Evolutionary conservation across 83 land plant genomes (phyloP).

Genomic region (Isoetes engelmannii): DNA sequence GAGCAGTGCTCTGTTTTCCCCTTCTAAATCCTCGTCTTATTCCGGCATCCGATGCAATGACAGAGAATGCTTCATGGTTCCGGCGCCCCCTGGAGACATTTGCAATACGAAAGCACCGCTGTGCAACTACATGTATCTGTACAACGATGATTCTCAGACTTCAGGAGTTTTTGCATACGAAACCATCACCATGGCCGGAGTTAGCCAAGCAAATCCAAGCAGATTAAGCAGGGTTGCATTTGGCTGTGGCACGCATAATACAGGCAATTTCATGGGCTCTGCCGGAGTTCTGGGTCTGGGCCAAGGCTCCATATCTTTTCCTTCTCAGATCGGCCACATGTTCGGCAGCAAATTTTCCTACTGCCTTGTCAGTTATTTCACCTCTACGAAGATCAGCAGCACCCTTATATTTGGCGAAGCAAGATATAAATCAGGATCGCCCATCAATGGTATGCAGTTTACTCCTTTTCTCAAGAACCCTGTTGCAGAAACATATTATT

Average conservation of each 20-base stretch:
- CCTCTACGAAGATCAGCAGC: constrained; percentile 37
- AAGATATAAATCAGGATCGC: neutral
- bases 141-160: constrained; percentile 43
- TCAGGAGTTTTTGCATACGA: constrained; percentile 48
- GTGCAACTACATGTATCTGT: constrained; percentile 41
- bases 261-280: constrained; percentile 32
- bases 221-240: constrained; percentile 30
- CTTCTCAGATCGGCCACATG: constrained; percentile 21
- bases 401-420: constrained; percentile 44
- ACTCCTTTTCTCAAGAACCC: constrained; percentile 51
- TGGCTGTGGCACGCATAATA: constrained; percentile 41
- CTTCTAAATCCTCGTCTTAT: constrained; percentile 27
- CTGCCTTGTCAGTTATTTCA: constrained; percentile 53
- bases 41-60: constrained; percentile 34
- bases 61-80: constrained; percentile 25
- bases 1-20: constrained; percentile 20
- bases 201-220: neutral
- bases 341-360: constrained; percentile 60
- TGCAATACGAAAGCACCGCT: constrained; percentile 23
- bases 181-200: constrained; percentile 31
- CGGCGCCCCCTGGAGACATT: constrained; percentile 24
- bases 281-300: constrained; percentile 64
- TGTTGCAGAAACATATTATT: constrained; percentile 45
- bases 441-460: constrained; percentile 14
- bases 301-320: constrained; percentile 47